Conservation (phyloP, 2,329 filamentous ascomycete species). For the Alternaria sp. region DNA sequence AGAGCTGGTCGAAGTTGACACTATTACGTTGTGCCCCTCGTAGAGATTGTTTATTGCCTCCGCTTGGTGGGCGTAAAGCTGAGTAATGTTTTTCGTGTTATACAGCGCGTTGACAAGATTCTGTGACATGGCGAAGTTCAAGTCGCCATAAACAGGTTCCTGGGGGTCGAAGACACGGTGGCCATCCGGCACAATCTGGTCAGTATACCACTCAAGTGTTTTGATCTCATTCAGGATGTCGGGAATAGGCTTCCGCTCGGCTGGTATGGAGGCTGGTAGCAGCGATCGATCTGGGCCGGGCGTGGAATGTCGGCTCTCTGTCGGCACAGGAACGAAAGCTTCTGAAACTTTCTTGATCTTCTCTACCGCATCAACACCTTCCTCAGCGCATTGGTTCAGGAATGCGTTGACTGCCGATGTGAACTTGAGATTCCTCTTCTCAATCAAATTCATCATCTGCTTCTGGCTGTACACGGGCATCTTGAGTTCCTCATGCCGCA, state of each 20-base stretch:
- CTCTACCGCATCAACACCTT: conserved; percentile 72
- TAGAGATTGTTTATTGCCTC: conserved; percentile 91
- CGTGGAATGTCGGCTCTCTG: conserved; percentile 54
- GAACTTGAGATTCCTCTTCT: conserved; percentile 89
- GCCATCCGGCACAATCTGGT: conserved; percentile 91
- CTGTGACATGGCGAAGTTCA: conserved; percentile 88
- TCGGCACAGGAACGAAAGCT: conserved; percentile 69
- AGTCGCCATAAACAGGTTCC: conserved; percentile 79
- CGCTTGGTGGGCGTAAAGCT: conserved; percentile 90
- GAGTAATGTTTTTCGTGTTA: conserved; percentile 86
- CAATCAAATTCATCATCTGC: conserved; percentile 88
- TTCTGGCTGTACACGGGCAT: conserved; percentile 94
- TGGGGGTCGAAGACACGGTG: conserved; percentile 91
- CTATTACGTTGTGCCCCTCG: conserved; percentile 84
- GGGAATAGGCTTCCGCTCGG: conserved; percentile 78
- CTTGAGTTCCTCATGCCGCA: conserved; percentile 81
- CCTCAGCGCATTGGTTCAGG: conserved; percentile 74
- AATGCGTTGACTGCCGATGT: conserved; percentile 78
- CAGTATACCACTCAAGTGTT: conserved; percentile 84
- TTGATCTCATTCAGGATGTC: conserved; percentile 89
- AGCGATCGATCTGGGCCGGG: conserved; percentile 56
- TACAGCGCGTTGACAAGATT: conserved; percentile 94
- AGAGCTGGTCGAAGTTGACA: conserved; percentile 94
- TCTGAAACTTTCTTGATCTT: conserved; percentile 68
- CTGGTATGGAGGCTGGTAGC: conserved; percentile 77